Base-by-base conservation (phyloP, 2,329 filamentous ascomycete genomes). In the Pezicula rhizophila region DNA sequence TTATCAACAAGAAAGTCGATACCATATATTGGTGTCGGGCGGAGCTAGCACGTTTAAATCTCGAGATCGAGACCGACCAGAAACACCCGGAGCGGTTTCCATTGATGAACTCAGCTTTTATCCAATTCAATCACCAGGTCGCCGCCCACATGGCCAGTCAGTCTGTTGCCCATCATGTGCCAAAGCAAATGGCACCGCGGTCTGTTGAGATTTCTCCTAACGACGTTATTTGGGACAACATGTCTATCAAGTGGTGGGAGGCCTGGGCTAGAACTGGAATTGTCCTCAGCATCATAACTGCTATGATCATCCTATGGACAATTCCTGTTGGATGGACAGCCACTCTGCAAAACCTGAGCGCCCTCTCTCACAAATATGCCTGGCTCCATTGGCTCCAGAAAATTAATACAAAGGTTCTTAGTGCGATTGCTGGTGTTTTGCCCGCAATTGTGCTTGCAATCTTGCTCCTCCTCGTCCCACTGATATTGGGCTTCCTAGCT, bases 101-200 rank as follows among this genome's bases (percentile, higher is more conserved):
- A 0, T 70, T 91, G 42, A 95, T 96, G 90, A 96, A 88, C 61
- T 96, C 92, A 1, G 93, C 93, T 0, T 99, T 99, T 59, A 90
- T 99, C 52, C 93, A 99, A 64, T 99, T 99, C 76, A 96, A 99
- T 62, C 87, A 96, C 63, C 93, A 99, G 65, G 88, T 96, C 2
- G 91, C 92, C 5, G 93, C 93, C 0, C 93, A 99, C 62, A 97
- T 99, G 93, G 93, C 92, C 50, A 96, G 90, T 64, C 93, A 99
- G 65, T 84, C 89, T 42, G 77, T 95, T 41, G 90, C 87, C 35
- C 90, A 97, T 64, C 93, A 99, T 60, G 68, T 96, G 1, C 93
- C 93, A 1, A 88, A 88, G 59, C 87, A 95, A 41, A 99, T 99
- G 93, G 79, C 89, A 1, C 93, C 93, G 0, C 82, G 93, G 25